Evolutionary conservation across 2,329 filamentous ascomycete genomes (phyloP), one percentile per base, ranked within the genome.

Genomic region (Scedosporium apiospermum): DNA sequence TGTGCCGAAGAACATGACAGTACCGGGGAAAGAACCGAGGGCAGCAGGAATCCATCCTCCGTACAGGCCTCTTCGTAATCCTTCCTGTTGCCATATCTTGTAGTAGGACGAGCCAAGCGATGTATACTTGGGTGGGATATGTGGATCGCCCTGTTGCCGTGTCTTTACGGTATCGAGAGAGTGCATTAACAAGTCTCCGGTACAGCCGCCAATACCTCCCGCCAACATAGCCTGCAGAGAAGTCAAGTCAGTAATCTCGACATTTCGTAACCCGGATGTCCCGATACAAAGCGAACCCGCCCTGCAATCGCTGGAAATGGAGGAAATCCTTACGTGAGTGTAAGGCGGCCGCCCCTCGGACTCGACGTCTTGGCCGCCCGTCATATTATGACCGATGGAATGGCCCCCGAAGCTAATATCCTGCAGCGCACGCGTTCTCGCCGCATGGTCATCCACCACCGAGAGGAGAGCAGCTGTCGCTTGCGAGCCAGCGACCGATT

Each of bases 121-220:
- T 10, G 89, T 88, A 77, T 99, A 99, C 76, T 90, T 96, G 1
- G 95, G 89, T 23, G 95, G 95, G 65, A 96, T 84, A 72, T 95
- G 89, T 55, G 93, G 93, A 71, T 98, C 95, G 70, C 93, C 95
- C 76, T 99, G 95, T 74, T 99, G 96, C 68, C 95, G 86, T 57
- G 95, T 99, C 78, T 99, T 99, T 70, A 99, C 95, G 0, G 95
- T 99, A 75, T 99, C 95, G 71, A 99, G 84, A 57, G 93, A 98
- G 78, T 99, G 95, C 95, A 99, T 99, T 67, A 99, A 80, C 83
- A 99, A 89, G 75, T 99, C 95, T 64, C 96, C 95, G 63, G 89
- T 96, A 16, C 90, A 93, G 61, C 95, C 95, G 71, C 96, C 95
- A 61, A 96, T 80, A 64, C 93, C 95, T 71, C 95, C 95, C 41